Conservation (phyloP, 352 stramenopile genomes). For the Phytopythium cucurbitacearum region DNA sequence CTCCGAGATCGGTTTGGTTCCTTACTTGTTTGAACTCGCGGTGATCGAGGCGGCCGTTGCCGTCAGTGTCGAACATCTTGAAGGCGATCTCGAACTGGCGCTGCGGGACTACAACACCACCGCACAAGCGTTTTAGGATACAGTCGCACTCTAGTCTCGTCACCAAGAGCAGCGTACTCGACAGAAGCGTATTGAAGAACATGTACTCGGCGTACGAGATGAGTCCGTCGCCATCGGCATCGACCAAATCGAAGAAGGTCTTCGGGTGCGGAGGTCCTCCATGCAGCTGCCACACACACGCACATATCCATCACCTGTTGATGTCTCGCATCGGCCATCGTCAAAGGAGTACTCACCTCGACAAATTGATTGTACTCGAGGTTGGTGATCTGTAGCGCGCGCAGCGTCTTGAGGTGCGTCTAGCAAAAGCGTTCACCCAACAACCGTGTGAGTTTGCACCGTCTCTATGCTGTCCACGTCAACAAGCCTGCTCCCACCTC, state of each 20-base stretch:
- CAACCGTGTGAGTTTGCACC: not conserved
- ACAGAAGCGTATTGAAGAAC: constrained; percentile 85
- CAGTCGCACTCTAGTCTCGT: not conserved
- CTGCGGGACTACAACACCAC: constrained; percentile 48
- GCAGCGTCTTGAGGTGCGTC: constrained; percentile 77
- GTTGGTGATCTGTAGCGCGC: constrained; percentile 75
- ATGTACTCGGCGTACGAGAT: constrained; percentile 90
- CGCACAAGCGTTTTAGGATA: not conserved
- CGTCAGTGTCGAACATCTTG: constrained; percentile 87
- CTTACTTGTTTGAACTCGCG: constrained; percentile 81
- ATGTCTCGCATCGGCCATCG: too few relatives aligned
- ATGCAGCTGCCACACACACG: constrained; percentile 27
- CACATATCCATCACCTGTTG: too few relatives aligned
- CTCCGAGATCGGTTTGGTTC: too few relatives aligned
- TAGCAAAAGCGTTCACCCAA: constrained; percentile 1
- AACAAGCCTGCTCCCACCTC: constrained; percentile 17
- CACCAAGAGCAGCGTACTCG: constrained; percentile 44
- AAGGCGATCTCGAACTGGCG: constrained; percentile 87
- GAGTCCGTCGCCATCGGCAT: constrained; percentile 81
- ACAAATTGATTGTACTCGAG: constrained; percentile 81
- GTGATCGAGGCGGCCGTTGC: constrained; percentile 76
- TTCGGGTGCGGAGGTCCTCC: constrained; percentile 51
- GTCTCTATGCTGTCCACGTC: not conserved
- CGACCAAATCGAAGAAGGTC: constrained; percentile 83
- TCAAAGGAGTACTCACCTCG: constrained; percentile 13